A percentile compares a stretch with the other conserved stretches of the same genome.
Conservation (phyloP, 2,329 filamentous ascomycete genomes). For the Penicillium hordei region DNA sequence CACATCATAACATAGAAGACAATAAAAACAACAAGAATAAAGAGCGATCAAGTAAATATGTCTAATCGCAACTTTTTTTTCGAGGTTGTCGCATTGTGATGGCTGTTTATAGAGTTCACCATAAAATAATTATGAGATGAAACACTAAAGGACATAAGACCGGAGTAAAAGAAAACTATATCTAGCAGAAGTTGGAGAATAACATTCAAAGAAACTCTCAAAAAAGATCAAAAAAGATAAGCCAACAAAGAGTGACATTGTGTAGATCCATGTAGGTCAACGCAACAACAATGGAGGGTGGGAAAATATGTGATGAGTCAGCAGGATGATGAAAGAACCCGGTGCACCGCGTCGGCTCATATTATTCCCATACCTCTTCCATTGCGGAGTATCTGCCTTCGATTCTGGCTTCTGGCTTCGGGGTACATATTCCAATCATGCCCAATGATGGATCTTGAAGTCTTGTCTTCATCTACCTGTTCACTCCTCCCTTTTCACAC, state of each 20-base stretch:
- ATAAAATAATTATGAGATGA: background rate
- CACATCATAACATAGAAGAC: background rate
- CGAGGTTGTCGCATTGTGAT: background rate
- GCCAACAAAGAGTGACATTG: background rate
- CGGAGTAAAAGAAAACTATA: background rate
- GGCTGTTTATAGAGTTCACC: background rate
- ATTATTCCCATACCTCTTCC: constrained; percentile 7
- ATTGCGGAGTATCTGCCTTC: background rate
- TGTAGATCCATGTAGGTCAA: background rate
- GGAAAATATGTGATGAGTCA: constrained; percentile 8
- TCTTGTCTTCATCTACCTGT: background rate
- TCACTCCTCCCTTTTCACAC: background rate
- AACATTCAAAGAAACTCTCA: background rate
- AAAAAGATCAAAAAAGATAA: background rate
- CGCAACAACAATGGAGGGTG: background rate
- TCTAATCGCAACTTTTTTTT: background rate
- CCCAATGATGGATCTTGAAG: constrained; percentile 18
- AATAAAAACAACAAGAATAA: background rate
- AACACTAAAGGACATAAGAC: background rate
- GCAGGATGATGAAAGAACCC: constrained; percentile 6
- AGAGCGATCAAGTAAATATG: background rate
- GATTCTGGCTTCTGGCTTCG: background rate
- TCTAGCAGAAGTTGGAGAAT: background rate
- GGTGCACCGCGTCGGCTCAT: constrained; percentile 4
- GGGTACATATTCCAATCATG: constrained; percentile 8